A percentile compares a stretch with the other conserved stretches of the same genome.
phyloP scores from a whole-genome alignment of 805 yeast genomes.

The Teunomyces lycoperdinae region DNA sequence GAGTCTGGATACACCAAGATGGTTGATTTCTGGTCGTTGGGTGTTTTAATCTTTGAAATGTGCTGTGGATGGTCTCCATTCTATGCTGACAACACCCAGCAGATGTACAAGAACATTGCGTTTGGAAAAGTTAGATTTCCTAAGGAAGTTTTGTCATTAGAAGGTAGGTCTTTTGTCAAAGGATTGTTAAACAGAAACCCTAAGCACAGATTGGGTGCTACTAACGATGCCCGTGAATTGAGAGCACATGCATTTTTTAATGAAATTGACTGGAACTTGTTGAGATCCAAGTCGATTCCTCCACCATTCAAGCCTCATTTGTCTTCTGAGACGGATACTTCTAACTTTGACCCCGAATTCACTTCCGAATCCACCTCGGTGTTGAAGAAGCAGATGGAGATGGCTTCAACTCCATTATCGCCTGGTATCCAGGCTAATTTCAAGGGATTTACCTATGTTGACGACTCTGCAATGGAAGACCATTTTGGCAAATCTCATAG shows the following conservation, averaged over 20 bases:
- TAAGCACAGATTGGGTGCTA: conserved; percentile 87
- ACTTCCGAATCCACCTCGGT: conserved; percentile 87
- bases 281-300: conserved; percentile 77
- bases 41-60: conserved; percentile 96
- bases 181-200: conserved; percentile 95
- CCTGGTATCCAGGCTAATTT: conserved; percentile 96
- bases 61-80: conserved; percentile 99
- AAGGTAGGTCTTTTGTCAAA: conserved; percentile 93
- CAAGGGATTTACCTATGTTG: conserved; percentile 95
- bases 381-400: conserved; percentile 61
- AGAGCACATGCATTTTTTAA: conserved; percentile 88
- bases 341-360: conserved; percentile 97
- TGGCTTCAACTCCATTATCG: conserved; percentile 77
- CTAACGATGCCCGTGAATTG: conserved; percentile 88
- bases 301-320: conserved; percentile 98
- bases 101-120: conserved; percentile 98
- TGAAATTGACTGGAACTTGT: conserved; percentile 86
- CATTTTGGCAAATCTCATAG: conserved; percentile 52
- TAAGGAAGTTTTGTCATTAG: conserved; percentile 87
- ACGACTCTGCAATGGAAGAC: conserved; percentile 89
- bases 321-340: conserved; percentile 86
- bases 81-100: conserved; percentile 96
- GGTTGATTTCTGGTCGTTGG: conserved; percentile 99
- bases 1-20: conserved; percentile 96
- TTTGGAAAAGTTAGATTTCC: conserved; percentile 98